phyloP scores from a whole-genome alignment of 805 yeast genomes.

The Diddensiella santjacobensis region DNA sequence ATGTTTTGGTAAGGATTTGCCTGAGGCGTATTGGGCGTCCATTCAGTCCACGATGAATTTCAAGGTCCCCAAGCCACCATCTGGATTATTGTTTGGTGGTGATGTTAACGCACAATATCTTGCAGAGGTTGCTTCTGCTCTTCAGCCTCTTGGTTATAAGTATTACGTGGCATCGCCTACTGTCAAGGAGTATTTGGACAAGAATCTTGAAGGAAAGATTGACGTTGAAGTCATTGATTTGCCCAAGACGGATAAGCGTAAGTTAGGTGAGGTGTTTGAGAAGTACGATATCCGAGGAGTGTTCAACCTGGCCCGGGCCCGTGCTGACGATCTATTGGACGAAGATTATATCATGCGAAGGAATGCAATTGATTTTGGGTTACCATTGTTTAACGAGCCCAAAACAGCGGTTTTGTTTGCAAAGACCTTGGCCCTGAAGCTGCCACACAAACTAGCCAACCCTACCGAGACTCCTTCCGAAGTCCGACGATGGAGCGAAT shows the following conservation, averaged over 20 bases:
- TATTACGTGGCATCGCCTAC: slow-evolving; percentile 71
- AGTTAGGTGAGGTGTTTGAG: slow-evolving; percentile 89
- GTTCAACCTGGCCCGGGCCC: slow-evolving; percentile 83
- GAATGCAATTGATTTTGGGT: slow-evolving; percentile 96
- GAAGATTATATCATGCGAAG: slow-evolving; percentile 98
- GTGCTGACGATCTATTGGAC: slow-evolving; percentile 82
- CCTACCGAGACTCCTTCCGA: slow-evolving; percentile 69
- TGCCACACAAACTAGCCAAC: slow-evolving; percentile 51
- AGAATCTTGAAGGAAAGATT: slow-evolving; percentile 39
- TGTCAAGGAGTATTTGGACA: slow-evolving; percentile 65
- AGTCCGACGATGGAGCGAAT: slow-evolving; percentile 95
- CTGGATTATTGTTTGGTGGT: slow-evolving; percentile 92
- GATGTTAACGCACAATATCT: slow-evolving; percentile 69
- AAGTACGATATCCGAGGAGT: slow-evolving; percentile 80
- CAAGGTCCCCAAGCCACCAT: slow-evolving; percentile 86
- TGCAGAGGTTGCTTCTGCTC: slow-evolving; percentile 66
- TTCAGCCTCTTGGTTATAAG: slow-evolving; percentile 75
- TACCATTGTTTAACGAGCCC: slow-evolving; percentile 96
- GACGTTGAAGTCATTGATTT: slow-evolving; percentile 70
- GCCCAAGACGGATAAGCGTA: slow-evolving; percentile 91
- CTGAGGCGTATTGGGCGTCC: slow-evolving; percentile 97
- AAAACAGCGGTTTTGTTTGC: slow-evolving; percentile 87
- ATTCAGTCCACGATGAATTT: slow-evolving; percentile 97
- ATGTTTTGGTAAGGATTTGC: slow-evolving; percentile 79
- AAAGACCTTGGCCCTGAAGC: slow-evolving; percentile 68